Evolutionary conservation across 2,329 filamentous ascomycete species (phyloP).

Genomic region (Elsinoe australis): DNA sequence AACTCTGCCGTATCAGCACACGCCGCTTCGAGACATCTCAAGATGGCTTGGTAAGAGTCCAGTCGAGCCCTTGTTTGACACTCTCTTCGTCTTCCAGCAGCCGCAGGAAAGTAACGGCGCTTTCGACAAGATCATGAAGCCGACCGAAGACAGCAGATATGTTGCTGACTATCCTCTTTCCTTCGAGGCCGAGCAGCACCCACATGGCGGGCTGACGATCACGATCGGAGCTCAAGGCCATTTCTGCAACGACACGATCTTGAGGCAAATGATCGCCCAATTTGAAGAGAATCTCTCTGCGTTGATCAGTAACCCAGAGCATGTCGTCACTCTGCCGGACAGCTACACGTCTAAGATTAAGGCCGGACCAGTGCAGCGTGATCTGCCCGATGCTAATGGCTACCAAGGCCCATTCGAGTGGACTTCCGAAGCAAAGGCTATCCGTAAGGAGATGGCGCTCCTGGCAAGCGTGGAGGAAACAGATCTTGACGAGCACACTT

Average conservation of each 20-base stretch:
- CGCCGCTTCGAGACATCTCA: slow-evolving; percentile 67
- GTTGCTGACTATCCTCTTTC: slow-evolving; percentile 67
- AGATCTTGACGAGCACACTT: slow-evolving; percentile 51
- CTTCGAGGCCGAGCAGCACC: slow-evolving; percentile 58
- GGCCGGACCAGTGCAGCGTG: slow-evolving; percentile 16
- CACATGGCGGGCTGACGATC: slow-evolving; percentile 44
- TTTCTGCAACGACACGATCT: slow-evolving; percentile 32
- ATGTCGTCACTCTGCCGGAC: slow-evolving; percentile 22
- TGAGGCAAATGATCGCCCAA: slow-evolving; percentile 36
- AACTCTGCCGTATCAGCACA: slow-evolving; percentile 66
- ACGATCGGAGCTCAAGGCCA: slow-evolving; percentile 53
- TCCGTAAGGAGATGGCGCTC: slow-evolving; percentile 56
- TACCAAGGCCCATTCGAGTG: slow-evolving; percentile 46
- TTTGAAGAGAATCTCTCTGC: slow-evolving; percentile 37
- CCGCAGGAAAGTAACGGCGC: slow-evolving; percentile 50
- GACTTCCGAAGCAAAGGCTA: slow-evolving; percentile 44
- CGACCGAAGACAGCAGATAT: slow-evolving; percentile 16
- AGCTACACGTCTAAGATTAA: slow-evolving; percentile 13
- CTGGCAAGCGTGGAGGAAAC: slow-evolving; percentile 50
- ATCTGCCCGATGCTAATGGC: slow-evolving; percentile 23
- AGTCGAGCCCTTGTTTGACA: slow-evolving; percentile 62
- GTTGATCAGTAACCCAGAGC: slow-evolving; percentile 31
- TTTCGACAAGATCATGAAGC: neutral
- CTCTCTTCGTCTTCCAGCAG: slow-evolving; percentile 72
- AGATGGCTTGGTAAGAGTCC: slow-evolving; percentile 61